Conservation (phyloP, 2,329 filamentous ascomycete genomes). For the Paramyrothecium roridum region DNA sequence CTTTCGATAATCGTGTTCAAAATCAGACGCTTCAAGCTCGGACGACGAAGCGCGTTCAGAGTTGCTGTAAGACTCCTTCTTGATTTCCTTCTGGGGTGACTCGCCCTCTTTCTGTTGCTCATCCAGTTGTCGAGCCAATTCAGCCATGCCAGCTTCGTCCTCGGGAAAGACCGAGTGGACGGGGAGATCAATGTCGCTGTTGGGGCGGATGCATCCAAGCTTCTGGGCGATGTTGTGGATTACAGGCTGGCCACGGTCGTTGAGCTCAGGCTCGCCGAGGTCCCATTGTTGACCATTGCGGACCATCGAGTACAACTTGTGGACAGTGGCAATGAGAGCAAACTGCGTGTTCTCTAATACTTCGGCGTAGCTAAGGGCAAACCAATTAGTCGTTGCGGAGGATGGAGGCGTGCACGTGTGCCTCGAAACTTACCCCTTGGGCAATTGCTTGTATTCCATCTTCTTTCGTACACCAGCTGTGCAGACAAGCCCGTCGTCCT, state of each 20-base stretch:
- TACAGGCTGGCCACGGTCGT: slow-evolving; percentile 59
- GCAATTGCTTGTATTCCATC: slow-evolving; percentile 66
- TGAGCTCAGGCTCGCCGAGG: slow-evolving; percentile 60
- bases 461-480: slow-evolving; percentile 62
- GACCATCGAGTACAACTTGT: slow-evolving; percentile 65
- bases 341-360: slow-evolving; percentile 65
- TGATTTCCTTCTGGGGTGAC: slow-evolving; percentile 19
- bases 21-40: slow-evolving; percentile 53
- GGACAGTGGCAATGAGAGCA: slow-evolving; percentile 60
- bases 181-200: slow-evolving; percentile 57
- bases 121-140: slow-evolving; percentile 53
- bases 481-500: slow-evolving; percentile 62
- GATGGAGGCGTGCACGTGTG: neutral
- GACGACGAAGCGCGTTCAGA: slow-evolving; percentile 50
- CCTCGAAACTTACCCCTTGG: slow-evolving; percentile 50
- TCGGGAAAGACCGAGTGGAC: slow-evolving; percentile 59
- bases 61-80: slow-evolving; percentile 11
- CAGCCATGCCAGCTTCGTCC: slow-evolving; percentile 54
- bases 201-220: slow-evolving; percentile 61
- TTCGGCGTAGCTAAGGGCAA: slow-evolving; percentile 57
- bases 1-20: slow-evolving; percentile 52
- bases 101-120: slow-evolving; percentile 39
- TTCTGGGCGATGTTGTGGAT: slow-evolving; percentile 64
- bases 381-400: no score
- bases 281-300: slow-evolving; percentile 56